Conservation (phyloP, 2,329 filamentous ascomycete species). For the Trichophyton verrucosum region DNA sequence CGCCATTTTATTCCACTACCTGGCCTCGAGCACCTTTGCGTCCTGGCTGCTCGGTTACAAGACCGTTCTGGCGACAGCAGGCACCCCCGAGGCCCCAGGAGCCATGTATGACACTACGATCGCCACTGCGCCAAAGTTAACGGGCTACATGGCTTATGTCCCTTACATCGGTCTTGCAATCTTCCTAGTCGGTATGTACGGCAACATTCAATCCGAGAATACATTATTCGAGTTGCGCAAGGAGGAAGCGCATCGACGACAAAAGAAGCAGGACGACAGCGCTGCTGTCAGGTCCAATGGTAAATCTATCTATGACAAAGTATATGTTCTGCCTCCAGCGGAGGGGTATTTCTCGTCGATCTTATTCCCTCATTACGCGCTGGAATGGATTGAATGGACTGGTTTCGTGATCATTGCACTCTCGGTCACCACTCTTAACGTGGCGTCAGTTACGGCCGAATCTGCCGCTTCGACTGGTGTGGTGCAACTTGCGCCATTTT, state of each 20-base stretch:
- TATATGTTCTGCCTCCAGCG: constrained; percentile 73
- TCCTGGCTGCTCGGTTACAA: constrained; percentile 76
- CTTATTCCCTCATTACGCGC: constrained; percentile 87
- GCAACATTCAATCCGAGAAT: constrained; percentile 83
- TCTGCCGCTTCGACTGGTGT: constrained; percentile 13
- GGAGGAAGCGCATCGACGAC: constrained; percentile 41
- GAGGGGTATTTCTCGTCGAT: constrained; percentile 71
- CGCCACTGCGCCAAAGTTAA: constrained; percentile 37
- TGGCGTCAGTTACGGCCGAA: neutral
- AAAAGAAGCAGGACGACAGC: constrained; percentile 42
- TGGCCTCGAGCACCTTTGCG: constrained; percentile 66
- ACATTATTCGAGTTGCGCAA: constrained; percentile 77
- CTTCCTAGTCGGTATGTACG: constrained; percentile 63
- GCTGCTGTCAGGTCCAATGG: constrained; percentile 20
- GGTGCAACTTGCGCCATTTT: constrained; percentile 26
- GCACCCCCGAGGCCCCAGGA: constrained; percentile 10
- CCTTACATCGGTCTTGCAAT: constrained; percentile 55
- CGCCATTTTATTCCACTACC: constrained; percentile 62
- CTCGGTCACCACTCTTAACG: constrained; percentile 17
- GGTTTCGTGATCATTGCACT: constrained; percentile 61
- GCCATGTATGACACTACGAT: constrained; percentile 36
- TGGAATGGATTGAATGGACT: constrained; percentile 91
- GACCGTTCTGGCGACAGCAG: constrained; percentile 22
- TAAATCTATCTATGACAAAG: constrained; percentile 49
- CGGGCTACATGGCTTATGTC: constrained; percentile 23